These are phyloP conservation scores for Boletellus emodensis DNA, from an alignment of 768 basidiomycete species.

Conservation along the genomic window DNA sequence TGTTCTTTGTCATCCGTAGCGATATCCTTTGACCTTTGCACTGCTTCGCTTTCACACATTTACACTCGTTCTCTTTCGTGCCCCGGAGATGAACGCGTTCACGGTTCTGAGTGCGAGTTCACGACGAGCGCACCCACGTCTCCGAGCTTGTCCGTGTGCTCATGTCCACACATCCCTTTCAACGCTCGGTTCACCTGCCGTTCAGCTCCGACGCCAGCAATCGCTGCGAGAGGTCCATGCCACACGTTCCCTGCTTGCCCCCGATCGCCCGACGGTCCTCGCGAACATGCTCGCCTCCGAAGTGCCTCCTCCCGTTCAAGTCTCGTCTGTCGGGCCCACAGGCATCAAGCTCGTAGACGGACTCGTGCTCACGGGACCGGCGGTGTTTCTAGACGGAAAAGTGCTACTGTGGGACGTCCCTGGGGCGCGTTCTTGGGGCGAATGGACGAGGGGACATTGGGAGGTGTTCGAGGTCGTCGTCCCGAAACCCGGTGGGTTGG, in stretches of 20 bases:
- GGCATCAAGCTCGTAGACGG: slow-evolving; percentile 79
- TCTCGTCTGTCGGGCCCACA: slow-evolving; percentile 55
- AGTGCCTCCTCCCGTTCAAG: slow-evolving; percentile 65
- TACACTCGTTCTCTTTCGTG: no score
- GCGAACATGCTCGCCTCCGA: slow-evolving; percentile 75
- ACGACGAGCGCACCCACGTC: background rate
- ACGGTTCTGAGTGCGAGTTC: slow-evolving; percentile 2
- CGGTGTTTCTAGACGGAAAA: slow-evolving; percentile 81
- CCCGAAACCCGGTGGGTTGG: slow-evolving; percentile 72
- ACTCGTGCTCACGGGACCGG: slow-evolving; percentile 69
- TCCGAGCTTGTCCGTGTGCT: background rate
- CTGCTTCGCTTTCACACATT: no score
- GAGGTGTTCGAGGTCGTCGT: slow-evolving; percentile 76
- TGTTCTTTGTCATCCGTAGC: no score
- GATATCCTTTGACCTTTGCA: no score
- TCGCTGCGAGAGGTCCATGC: slow-evolving; percentile 13
- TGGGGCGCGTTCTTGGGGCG: slow-evolving; percentile 46
- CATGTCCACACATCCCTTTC: background rate
- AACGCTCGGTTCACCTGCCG: background rate
- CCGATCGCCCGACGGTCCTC: slow-evolving; percentile 34
- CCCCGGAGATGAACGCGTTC: background rate
- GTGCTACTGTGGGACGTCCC: slow-evolving; percentile 91
- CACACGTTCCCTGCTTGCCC: slow-evolving; percentile 2
- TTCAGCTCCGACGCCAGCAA: background rate
- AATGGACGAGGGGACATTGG: slow-evolving; percentile 73